A percentile compares a stretch with the other conserved stretches of the same genome.
Evolutionary conservation across 2,329 filamentous ascomycete species (phyloP).

Genomic region (Epichloe glyceriae): DNA sequence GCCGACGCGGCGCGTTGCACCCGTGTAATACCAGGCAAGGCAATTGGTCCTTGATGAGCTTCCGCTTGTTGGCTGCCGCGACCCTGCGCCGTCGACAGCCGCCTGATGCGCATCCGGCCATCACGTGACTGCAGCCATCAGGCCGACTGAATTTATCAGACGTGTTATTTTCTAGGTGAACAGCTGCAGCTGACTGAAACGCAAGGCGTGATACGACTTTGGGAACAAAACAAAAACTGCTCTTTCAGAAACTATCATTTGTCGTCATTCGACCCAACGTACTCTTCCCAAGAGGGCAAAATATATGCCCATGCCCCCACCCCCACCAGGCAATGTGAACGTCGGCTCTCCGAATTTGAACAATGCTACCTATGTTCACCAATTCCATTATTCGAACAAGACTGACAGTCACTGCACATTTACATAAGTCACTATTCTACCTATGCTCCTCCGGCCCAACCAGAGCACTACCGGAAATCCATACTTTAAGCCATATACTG

Average conservation of each 20-base stretch:
- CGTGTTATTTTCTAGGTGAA: too few relatives aligned
- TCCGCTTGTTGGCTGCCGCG: not conserved
- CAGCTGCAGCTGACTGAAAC: too few relatives aligned
- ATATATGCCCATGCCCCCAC: not conserved
- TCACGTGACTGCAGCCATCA: constrained; percentile 1
- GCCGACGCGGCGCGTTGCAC: constrained; percentile 4
- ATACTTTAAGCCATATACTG: not conserved
- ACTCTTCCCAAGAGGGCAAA: not conserved
- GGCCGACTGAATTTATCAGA: too few relatives aligned
- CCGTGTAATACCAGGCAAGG: constrained; percentile 4
- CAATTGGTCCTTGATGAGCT: constrained; percentile 2
- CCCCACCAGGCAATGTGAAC: not conserved
- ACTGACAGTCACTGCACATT: not conserved
- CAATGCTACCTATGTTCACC: not conserved
- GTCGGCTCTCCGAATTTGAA: not conserved
- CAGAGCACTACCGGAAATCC: not conserved
- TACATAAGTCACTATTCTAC: not conserved
- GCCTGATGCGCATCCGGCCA: not conserved
- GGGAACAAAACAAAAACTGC: too few relatives aligned
- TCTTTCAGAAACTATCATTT: not conserved
- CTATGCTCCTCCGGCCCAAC: not conserved
- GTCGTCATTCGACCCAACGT: not conserved
- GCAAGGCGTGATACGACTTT: too few relatives aligned
- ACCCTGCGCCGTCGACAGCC: not conserved
- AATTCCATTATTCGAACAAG: not conserved